Base-by-base conservation (phyloP, 768 basidiomycete genomes). In the Agaricus blazei region DNA sequence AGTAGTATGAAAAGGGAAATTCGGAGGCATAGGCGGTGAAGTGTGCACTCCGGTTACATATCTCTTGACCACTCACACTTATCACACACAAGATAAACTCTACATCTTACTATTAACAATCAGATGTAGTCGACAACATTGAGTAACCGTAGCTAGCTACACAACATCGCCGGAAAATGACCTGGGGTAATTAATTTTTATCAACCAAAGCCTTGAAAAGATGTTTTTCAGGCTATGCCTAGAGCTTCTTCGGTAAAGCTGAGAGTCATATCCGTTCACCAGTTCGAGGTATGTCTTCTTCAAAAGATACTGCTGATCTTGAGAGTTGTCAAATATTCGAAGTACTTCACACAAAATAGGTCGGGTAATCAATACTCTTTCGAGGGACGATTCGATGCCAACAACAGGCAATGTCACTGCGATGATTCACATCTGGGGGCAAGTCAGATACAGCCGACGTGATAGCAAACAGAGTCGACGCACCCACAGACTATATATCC, bases 61-160 rank as follows among this genome's bases (percentile, higher is more conserved):
- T 34, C 3, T 7, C 34, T 34, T 11, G n/a, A 8, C 12, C 7
- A 41, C 40, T 41, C 19, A 14, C 26, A 31, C 40, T 34, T 19
- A 49, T 52, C 31, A 28, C 46, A 26, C 48, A 48, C 7, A 44
- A 34, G 40, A 28, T 14, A 41, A 44, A 31, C 54, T 56, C 54
- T 50, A 56, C 54, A 50, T 45, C 54, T 42, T 56, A 56, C 43
- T 43, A 50, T 56, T 56, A 41, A 11, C 54, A 56, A 47, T 56
- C 48, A 41, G 54, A 56, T 45, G 54, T 56, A 56, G 54, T 56
- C 54, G 28, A 56, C 54, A 56, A 56, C 42, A 56, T 42, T 41
- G 43, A 23, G 34, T 49, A 50, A 41, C 54, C 49, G 50, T 28
- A 44, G 9, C 29, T 14, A 50, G 44, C 54, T 50, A 56, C 54